phyloP scores from a whole-genome alignment of 2,329 filamentous ascomycete species.

The Diplodia scrobiculata region DNA sequence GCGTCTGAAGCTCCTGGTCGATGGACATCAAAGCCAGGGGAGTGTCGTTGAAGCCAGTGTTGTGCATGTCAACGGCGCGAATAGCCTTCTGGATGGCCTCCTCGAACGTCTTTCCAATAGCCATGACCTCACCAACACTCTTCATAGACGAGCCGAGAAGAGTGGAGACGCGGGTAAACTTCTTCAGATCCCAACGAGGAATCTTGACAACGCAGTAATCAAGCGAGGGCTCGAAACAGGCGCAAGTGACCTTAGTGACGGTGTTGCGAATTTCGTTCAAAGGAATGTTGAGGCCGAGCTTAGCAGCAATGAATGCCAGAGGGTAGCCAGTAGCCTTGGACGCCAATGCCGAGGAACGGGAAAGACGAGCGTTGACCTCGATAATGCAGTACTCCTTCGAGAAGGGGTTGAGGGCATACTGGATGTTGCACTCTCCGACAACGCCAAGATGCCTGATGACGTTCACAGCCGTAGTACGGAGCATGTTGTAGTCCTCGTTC shows the following conservation, averaged over 20 bases:
- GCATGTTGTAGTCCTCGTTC: slow-evolving; percentile 99
- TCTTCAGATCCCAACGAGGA: slow-evolving; percentile 97
- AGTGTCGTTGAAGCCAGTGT: slow-evolving; percentile 91
- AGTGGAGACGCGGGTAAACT: slow-evolving; percentile 95
- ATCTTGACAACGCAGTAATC: slow-evolving; percentile 99
- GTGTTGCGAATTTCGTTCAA: slow-evolving; percentile 96
- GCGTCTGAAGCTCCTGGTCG: slow-evolving; percentile 92
- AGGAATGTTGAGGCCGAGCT: slow-evolving; percentile 90
- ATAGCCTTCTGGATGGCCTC: slow-evolving; percentile 99
- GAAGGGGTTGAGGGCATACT: slow-evolving; percentile 94
- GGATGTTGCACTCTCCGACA: slow-evolving; percentile 98
- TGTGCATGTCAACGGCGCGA: slow-evolving; percentile 90
- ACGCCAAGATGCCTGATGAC: slow-evolving; percentile 96
- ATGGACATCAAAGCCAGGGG: slow-evolving; percentile 85
- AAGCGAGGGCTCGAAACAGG: slow-evolving; percentile 96
- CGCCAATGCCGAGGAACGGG: slow-evolving; percentile 88
- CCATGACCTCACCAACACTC: slow-evolving; percentile 99
- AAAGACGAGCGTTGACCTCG: slow-evolving; percentile 95
- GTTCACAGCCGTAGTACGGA: slow-evolving; percentile 93
- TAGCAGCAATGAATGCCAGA: slow-evolving; percentile 92
- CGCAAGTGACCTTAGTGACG: slow-evolving; percentile 92
- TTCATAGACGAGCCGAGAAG: slow-evolving; percentile 98
- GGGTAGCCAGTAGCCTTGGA: slow-evolving; percentile 98
- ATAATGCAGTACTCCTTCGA: slow-evolving; percentile 98
- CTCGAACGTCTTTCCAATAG: slow-evolving; percentile 93